Conservation (phyloP, 2,329 filamentous ascomycete genomes). For the Westerdykella ornata region DNA sequence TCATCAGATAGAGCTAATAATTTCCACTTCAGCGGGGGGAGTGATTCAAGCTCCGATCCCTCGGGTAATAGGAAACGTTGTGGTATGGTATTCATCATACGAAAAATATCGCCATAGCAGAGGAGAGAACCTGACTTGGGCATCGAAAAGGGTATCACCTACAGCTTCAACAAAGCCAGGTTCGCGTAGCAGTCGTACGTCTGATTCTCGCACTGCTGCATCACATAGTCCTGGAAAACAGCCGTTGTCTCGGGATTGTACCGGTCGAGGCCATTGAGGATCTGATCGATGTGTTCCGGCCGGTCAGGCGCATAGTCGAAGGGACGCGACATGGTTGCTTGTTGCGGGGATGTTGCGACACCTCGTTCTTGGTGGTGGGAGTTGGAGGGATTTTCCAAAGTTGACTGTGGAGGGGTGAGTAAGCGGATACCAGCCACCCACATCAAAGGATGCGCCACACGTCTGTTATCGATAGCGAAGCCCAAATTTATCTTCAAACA, state of each 20-base stretch:
- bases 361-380: slow-evolving; percentile 8
- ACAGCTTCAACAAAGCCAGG: slow-evolving; percentile 94
- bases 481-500: slow-evolving; percentile 1
- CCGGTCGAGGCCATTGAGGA: slow-evolving; percentile 93
- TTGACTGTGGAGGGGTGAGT: slow-evolving; percentile 2
- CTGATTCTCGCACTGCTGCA: slow-evolving; percentile 89
- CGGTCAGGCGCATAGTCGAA: slow-evolving; percentile 88
- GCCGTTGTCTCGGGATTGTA: slow-evolving; percentile 97
- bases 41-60: slow-evolving; percentile 52
- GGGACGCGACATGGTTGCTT: slow-evolving; percentile 44
- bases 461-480: slow-evolving; percentile 2
- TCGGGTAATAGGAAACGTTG: slow-evolving; percentile 99
- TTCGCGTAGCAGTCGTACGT: slow-evolving; percentile 96
- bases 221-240: slow-evolving; percentile 89
- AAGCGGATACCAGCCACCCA: slow-evolving; percentile 7
- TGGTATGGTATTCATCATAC: slow-evolving; percentile 67
- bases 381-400: slow-evolving; percentile 5
- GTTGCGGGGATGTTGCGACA: slow-evolving; percentile 22
- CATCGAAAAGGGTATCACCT: slow-evolving; percentile 45
- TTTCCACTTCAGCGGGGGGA: slow-evolving; percentile 59
- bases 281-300: slow-evolving; percentile 83
- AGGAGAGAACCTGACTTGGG: slow-evolving; percentile 11
- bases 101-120: slow-evolving; percentile 14
- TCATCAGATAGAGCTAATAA: slow-evolving; percentile 70
- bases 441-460: neutral